Percentiles rank a stretch among this genome's conserved stretches.
Conservation (phyloP, 2,329 filamentous ascomycete species). For the Sordariomycetes sp. region DNA sequence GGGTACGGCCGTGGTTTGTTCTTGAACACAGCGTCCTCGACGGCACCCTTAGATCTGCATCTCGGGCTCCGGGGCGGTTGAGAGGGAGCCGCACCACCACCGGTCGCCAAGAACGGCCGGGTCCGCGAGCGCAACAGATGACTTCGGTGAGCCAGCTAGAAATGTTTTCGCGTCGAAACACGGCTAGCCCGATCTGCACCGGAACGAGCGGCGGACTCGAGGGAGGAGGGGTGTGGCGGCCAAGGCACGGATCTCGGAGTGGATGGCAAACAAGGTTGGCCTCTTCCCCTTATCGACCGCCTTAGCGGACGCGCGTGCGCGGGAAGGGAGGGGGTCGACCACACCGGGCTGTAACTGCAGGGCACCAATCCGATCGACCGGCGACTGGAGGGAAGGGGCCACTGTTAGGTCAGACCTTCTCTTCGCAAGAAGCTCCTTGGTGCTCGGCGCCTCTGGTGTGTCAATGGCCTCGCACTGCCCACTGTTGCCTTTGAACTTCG, state of each 20-base stretch:
- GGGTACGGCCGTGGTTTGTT: too few species aligned
- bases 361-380: not conserved
- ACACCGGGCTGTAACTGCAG: not conserved
- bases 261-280: not conserved
- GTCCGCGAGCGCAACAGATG: too few species aligned
- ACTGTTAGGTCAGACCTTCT: not conserved
- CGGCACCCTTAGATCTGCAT: too few species aligned
- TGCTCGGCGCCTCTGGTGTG: not conserved
- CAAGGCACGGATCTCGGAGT: not conserved
- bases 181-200: too few species aligned
- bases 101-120: too few species aligned
- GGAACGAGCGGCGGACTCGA: too few species aligned
- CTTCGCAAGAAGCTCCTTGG: not conserved
- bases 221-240: not conserved
- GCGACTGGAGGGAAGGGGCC: not conserved
- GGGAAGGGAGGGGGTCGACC: not conserved
- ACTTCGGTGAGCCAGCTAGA: too few species aligned
- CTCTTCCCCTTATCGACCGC: not conserved
- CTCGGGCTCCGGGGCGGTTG: too few species aligned
- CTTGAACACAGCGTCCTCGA: too few species aligned
- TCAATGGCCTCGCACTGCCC: not conserved
- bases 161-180: too few species aligned
- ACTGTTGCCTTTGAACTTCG: not conserved
- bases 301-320: not conserved
- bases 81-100: too few species aligned